Evolutionary conservation across 306 rosid species (phyloP), one percentile per base, ranked within the genome.

Genomic region (Hylodesmum podocarpum): DNA sequence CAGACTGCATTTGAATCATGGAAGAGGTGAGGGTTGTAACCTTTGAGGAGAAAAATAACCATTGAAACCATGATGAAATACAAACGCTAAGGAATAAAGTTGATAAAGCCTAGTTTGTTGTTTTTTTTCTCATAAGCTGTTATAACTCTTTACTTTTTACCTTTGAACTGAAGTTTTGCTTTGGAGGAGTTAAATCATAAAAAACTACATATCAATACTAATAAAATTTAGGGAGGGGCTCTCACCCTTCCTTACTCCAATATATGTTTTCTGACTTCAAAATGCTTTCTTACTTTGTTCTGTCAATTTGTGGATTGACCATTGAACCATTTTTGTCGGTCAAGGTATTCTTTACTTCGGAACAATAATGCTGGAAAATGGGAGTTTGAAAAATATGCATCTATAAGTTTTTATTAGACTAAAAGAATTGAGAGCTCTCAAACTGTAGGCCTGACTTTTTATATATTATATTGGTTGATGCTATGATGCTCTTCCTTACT

Each of bases 401-500:
- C 11, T 41, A 16, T 59, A 14, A 74, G 70, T 49, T 5, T 67
- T 19, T 63, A 58, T 4, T n/a, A 66, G 77, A 40, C 57, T 9
- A 46, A 62, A 62, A 46, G 10, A 59, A 57, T 24, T 64, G 73
- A 57, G 62, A 53, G 36, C 14, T 64, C 74, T 27, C 14, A 51
- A 73, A 65, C 37, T 21, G 19, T 64, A 15, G 57, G 55, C 36
- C 40, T 33, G 12, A 50, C 65, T 57, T 72, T 54, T 29, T 40
- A 43, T 70, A 63, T 68, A 68, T 73, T 34, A 50, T 55, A 14
- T 73, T 63, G 73, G 21, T 82, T 44, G 53, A 37, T 67, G 49
- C 72, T 62, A 16, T 24, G 37, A 61, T 64, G 82, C 34, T 72
- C 72, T 81, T 77, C 41, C 41, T 65, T 78, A 55, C 68, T 78